These are phyloP conservation scores for Elymus sibiricus DNA, from an alignment of 176 grass and related monocot species.

Conservation along the genomic window DNA sequence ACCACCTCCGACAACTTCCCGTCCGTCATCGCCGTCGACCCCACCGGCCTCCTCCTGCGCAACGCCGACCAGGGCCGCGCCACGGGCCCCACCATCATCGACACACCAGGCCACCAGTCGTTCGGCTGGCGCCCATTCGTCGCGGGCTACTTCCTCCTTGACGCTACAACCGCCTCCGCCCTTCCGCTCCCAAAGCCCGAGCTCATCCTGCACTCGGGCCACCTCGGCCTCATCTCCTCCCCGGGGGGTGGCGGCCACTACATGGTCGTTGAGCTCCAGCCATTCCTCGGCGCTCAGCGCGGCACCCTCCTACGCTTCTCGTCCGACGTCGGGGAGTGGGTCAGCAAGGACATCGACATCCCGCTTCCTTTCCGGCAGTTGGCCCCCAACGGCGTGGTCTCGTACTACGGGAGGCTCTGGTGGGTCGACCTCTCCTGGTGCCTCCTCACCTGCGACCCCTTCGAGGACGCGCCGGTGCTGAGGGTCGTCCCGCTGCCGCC, in stretches of 20 bases:
- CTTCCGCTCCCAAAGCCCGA: not conserved
- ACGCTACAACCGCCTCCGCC: not conserved
- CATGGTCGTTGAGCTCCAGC: conserved; percentile 13
- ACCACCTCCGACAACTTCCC: not conserved
- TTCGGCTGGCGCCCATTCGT: not conserved
- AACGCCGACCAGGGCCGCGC: not conserved
- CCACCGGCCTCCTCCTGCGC: not conserved
- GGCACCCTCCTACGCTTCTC: not conserved
- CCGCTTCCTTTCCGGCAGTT: not conserved
- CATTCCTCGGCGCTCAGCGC: not conserved
- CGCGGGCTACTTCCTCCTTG: not conserved
- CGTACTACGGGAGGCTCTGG: not conserved
- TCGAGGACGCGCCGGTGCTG: not conserved
- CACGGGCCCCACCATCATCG: not conserved
- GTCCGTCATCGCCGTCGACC: not conserved
- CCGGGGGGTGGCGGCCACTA: not conserved
- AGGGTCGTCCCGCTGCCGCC: not conserved
- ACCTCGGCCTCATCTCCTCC: not conserved
- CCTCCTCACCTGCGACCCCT: not conserved
- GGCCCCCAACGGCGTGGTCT: not conserved
- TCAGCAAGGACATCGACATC: not conserved
- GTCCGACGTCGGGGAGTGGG: conserved; percentile 10
- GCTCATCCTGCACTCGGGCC: not conserved
- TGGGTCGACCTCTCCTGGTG: conserved; percentile 9
- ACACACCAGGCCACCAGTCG: not conserved